Evolutionary conservation across 441 rosid genomes (phyloP).

Genomic region (Cnidoscolus chayamansa): DNA sequence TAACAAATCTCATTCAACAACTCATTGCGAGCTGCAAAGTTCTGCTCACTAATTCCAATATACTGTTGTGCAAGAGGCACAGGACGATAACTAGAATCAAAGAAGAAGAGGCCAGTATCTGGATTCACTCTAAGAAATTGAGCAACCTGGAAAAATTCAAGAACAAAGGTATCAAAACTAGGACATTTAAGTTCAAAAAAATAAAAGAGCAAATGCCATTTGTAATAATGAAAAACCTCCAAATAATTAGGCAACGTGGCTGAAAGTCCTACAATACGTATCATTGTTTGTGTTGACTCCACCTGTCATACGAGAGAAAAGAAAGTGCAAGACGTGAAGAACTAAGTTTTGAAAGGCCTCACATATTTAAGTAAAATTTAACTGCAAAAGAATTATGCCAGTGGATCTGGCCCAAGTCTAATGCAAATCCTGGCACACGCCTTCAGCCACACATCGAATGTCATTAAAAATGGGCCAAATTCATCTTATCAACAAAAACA

Average conservation of each 20-base stretch:
- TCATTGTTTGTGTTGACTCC: slow-evolving; percentile 97
- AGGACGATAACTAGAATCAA: slow-evolving; percentile 98
- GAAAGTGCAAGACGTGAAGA: slow-evolving; percentile 2
- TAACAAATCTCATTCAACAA: slow-evolving; percentile 92
- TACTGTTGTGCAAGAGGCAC: slow-evolving; percentile 98
- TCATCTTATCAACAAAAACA: not conserved
- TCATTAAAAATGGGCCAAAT: not conserved
- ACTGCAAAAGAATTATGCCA: not conserved
- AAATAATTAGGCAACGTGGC: slow-evolving; percentile 94
- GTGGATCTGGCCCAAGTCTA: not conserved
- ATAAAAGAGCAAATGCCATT: slow-evolving; percentile 2
- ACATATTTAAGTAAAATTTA: not conserved
- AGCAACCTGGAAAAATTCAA: slow-evolving; percentile 65
- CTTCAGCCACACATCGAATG: not conserved
- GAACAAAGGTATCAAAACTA: slow-evolving; percentile 5
- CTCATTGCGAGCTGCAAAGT: slow-evolving; percentile 78
- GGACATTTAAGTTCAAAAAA: not conserved
- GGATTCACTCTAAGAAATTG: slow-evolving; percentile 94
- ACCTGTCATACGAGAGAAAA: slow-evolving; percentile 49
- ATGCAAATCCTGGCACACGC: not conserved
- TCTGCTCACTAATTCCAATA: slow-evolving; percentile 94
- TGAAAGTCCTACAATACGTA: slow-evolving; percentile 97
- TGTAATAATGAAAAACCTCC: slow-evolving; percentile 49
- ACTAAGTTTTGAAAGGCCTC: not conserved
- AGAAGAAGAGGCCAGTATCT: slow-evolving; percentile 88